phyloP scores from a whole-genome alignment of 495 filamentous ascomycete genomes.

The Patellaria atrata region DNA sequence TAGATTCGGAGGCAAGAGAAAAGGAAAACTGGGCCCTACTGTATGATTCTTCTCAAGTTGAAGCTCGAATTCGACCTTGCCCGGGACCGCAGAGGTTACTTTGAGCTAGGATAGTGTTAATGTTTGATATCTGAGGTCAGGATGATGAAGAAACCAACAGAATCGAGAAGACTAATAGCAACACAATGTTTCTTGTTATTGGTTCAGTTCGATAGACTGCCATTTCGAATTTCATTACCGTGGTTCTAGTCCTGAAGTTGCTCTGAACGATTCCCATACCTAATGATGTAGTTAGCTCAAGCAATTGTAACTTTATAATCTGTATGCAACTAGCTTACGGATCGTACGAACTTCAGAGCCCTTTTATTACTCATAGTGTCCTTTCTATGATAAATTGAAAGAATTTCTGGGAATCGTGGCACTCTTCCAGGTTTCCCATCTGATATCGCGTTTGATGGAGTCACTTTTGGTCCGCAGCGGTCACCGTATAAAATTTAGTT shows the following conservation, averaged over 20 bases:
- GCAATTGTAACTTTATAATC: conserved; percentile 1
- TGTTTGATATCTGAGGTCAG: conserved; percentile 4
- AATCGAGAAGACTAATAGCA: conserved; percentile 12
- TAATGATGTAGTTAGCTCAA: conserved; percentile 21
- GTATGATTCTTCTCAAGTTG: conserved; percentile 80
- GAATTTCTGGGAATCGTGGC: no score
- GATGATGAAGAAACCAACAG: neutral
- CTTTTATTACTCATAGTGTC: no score
- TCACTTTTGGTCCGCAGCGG: no score
- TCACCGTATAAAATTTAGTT: neutral
- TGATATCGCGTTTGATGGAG: no score
- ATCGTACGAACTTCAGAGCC: conserved; percentile 48
- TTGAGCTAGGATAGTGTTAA: conserved; percentile 41
- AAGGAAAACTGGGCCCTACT: conserved; percentile 34
- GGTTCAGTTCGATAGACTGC: neutral
- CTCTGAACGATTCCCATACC: conserved; percentile 73
- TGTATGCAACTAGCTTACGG: conserved; percentile 29
- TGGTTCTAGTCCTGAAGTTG: conserved; percentile 72
- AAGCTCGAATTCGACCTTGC: conserved; percentile 75
- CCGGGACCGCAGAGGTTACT: conserved; percentile 60
- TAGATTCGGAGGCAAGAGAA: conserved; percentile 2
- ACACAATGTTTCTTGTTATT: conserved; percentile 5
- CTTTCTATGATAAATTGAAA: no score
- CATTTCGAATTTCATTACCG: conserved; percentile 37
- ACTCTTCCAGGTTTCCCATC: no score